phyloP scores from a whole-genome alignment of 768 basidiomycete species.

The Phylloporus sp. region DNA sequence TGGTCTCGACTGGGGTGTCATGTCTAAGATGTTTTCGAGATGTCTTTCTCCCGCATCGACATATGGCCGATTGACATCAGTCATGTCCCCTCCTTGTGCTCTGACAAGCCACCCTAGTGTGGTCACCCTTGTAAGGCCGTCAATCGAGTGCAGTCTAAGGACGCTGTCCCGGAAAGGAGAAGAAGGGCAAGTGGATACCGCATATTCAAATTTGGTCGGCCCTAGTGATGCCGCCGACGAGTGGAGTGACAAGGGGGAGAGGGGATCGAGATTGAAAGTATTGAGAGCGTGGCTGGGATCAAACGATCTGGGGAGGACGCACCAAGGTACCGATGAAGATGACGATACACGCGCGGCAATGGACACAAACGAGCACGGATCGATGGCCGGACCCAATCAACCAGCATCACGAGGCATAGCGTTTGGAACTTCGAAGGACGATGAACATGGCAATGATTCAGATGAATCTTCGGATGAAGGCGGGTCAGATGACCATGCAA shows the following conservation, averaged over 20 bases:
- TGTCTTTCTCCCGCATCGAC: slow-evolving; percentile 38
- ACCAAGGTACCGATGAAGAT: slow-evolving; percentile 17
- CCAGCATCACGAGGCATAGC: not conserved
- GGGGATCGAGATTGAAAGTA: slow-evolving; percentile 41
- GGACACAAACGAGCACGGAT: not conserved
- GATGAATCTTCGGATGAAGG: slow-evolving; percentile 41
- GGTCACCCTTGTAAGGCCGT: slow-evolving; percentile 21
- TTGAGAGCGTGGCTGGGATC: slow-evolving; percentile 43
- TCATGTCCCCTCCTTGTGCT: slow-evolving; percentile 24
- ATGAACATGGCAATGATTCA: slow-evolving; percentile 37
- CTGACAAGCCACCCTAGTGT: slow-evolving; percentile 11
- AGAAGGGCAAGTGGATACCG: slow-evolving; percentile 41
- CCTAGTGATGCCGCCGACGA: slow-evolving; percentile 45
- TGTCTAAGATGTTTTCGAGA: slow-evolving; percentile 63
- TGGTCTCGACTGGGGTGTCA: slow-evolving; percentile 69
- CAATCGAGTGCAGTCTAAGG: slow-evolving; percentile 1
- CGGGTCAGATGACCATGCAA: slow-evolving; percentile 46
- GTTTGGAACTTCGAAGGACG: not conserved
- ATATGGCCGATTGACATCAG: slow-evolving; percentile 8
- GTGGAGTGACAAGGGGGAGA: slow-evolving; percentile 53
- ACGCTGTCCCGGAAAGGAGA: slow-evolving; percentile 2
- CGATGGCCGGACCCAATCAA: not conserved
- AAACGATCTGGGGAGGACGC: slow-evolving; percentile 34
- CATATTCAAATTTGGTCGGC: slow-evolving; percentile 65
- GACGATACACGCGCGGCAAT: slow-evolving; percentile 2